Percentiles rank a stretch among this genome's conserved stretches.
Evolutionary conservation across 73 alveolate species (phyloP).

Genomic region (Effrenium voratum): DNA sequence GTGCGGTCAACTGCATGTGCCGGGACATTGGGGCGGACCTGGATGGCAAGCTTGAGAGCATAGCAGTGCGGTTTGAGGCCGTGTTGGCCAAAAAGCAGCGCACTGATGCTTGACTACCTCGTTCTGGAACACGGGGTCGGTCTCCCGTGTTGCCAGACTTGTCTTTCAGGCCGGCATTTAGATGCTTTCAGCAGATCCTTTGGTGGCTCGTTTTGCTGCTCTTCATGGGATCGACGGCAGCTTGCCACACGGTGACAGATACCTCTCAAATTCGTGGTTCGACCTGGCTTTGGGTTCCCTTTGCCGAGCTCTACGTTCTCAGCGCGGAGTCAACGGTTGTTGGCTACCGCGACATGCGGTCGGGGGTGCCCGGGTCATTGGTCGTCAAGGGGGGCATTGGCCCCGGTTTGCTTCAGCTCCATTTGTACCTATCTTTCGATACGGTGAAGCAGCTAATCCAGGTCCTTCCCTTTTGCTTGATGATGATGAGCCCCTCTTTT

Average conservation of each 20-base stretch:
- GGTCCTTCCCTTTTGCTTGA: background rate
- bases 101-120: conserved; percentile 28
- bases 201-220: too few relatives aligned
- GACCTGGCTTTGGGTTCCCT: background rate
- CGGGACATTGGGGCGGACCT: background rate
- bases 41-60: background rate
- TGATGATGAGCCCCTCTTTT: background rate
- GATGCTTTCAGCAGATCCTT: background rate
- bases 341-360: background rate
- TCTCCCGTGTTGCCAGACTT: background rate
- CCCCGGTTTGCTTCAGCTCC: background rate
- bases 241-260: too few relatives aligned
- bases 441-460: background rate
- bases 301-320: background rate
- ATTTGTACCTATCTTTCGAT: background rate
- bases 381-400: background rate
- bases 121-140: background rate
- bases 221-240: too few relatives aligned
- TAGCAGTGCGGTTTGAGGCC: background rate
- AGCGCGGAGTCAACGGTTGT: background rate
- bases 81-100: background rate
- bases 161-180: background rate
- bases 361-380: background rate
- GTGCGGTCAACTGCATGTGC: background rate
- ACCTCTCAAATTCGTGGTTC: background rate